Evolutionary conservation across 495 filamentous ascomycete species (phyloP).

Genomic region (Bacidia gigantensis): DNA sequence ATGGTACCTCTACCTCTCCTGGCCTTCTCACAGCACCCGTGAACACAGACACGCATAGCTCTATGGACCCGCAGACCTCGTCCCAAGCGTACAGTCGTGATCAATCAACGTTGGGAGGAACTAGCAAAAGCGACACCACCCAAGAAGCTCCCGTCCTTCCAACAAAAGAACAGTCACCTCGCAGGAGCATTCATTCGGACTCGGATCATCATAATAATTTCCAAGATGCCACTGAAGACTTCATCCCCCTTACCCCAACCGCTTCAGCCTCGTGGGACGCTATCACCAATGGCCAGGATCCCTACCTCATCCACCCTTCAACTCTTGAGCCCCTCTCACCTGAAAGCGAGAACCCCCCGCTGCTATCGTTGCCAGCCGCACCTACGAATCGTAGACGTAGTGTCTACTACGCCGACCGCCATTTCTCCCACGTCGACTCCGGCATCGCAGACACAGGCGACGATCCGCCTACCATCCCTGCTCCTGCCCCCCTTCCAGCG

Average conservation of each 20-base stretch:
- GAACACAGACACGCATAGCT: background rate
- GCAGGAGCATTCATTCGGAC: background rate
- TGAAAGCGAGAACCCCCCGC: background rate
- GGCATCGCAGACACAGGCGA: constrained; percentile 16
- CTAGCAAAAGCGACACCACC: background rate
- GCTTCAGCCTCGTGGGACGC: background rate
- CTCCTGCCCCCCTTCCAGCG: no score
- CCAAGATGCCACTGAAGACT: background rate
- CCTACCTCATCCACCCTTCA: constrained; percentile 3
- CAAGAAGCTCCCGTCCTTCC: background rate
- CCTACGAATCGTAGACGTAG: background rate
- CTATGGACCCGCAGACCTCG: background rate
- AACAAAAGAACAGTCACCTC: background rate
- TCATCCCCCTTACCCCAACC: background rate
- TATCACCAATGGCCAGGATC: background rate
- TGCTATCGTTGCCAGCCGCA: background rate
- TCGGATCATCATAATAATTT: background rate
- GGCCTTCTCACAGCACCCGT: background rate
- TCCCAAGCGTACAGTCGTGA: background rate
- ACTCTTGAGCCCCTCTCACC: background rate
- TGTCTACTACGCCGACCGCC: background rate
- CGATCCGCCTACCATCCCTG: background rate
- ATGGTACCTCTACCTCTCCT: background rate
- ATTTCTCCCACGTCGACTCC: constrained; percentile 14
- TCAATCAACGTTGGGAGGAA: background rate